phyloP scores from a whole-genome alignment of 345 rosid species.

The Capsella bursapastoris region DNA sequence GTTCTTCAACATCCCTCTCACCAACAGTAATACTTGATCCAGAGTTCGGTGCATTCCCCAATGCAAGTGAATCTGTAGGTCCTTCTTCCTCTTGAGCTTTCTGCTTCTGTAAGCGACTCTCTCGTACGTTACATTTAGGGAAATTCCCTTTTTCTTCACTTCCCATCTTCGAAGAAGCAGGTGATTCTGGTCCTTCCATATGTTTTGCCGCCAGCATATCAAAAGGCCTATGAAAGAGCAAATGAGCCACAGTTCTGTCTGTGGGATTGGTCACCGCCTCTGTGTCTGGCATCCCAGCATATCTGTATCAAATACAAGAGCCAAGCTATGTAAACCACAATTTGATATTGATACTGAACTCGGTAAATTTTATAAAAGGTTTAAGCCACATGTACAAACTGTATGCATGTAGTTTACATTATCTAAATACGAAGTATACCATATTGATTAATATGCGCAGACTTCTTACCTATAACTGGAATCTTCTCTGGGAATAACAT shows the following conservation, averaged over 20 bases:
- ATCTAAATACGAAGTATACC: not conserved
- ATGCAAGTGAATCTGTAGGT: constrained; percentile 37
- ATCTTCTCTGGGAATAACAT: constrained; percentile 52
- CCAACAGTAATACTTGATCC: constrained; percentile 49
- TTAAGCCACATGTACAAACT: constrained; percentile 4
- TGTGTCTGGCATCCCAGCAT: constrained; percentile 54
- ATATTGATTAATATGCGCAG: constrained; percentile 18
- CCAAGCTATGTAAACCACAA: constrained; percentile 18
- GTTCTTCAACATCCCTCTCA: constrained; percentile 42
- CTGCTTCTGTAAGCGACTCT: constrained; percentile 44
- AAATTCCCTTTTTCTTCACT: constrained; percentile 43
- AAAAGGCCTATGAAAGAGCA: constrained; percentile 80
- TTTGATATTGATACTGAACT: constrained; percentile 6
- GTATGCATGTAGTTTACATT: constrained; percentile 18
- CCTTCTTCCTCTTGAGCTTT: constrained; percentile 51
- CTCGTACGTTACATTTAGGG: constrained; percentile 35
- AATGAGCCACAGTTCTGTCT: constrained; percentile 84
- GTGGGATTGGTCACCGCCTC: constrained; percentile 92
- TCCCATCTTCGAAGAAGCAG: constrained; percentile 54
- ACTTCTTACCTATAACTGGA: constrained; percentile 58
- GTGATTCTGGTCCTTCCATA: constrained; percentile 64
- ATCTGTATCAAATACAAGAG: constrained; percentile 49
- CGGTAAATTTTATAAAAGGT: constrained; percentile 1
- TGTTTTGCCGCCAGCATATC: constrained; percentile 53
- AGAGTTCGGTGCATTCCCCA: constrained; percentile 50